Conservation (phyloP, 495 filamentous ascomycete genomes). For the Lasiosphaeria hispida region DNA sequence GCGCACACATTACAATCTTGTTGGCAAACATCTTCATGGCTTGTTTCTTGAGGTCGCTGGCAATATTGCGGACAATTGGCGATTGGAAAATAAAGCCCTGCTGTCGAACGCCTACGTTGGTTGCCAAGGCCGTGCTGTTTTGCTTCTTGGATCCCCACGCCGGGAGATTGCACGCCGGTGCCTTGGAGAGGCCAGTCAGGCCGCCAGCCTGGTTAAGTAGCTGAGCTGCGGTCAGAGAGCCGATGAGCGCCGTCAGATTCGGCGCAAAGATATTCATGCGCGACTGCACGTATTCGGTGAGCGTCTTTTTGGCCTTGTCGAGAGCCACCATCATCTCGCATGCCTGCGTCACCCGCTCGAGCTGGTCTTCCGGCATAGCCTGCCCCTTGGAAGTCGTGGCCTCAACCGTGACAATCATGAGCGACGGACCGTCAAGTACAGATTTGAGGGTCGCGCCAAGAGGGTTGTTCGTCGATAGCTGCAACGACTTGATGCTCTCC, state of each 20-base stretch:
- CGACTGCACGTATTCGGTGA: conserved; percentile 95
- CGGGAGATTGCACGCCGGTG: conserved; percentile 87
- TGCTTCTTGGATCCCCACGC: conserved; percentile 87
- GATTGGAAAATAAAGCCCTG: conserved; percentile 95
- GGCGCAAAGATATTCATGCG: conserved; percentile 96
- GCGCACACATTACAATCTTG: conserved; percentile 87
- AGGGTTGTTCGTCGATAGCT: conserved; percentile 69
- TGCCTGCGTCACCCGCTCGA: conserved; percentile 70
- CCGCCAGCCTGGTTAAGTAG: conserved; percentile 92
- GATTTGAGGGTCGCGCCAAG: conserved; percentile 70
- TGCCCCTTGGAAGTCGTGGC: conserved; percentile 84
- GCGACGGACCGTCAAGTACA: conserved; percentile 79
- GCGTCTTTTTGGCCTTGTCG: conserved; percentile 79
- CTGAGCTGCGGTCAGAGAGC: conserved; percentile 93
- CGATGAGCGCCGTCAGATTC: conserved; percentile 89
- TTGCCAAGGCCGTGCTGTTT: conserved; percentile 80
- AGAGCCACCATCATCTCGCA: conserved; percentile 86
- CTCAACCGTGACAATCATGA: conserved; percentile 97
- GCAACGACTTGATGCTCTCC: conserved; percentile 70
- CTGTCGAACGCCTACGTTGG: conserved; percentile 86
- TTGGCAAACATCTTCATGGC: conserved; percentile 93
- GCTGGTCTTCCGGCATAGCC: conserved; percentile 69
- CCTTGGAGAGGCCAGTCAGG: conserved; percentile 81
- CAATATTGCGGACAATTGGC: conserved; percentile 77
- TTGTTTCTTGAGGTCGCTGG: conserved; percentile 83